Percentiles rank a stretch among this genome's conserved stretches.
These are phyloP conservation scores for Spathaspora sp. DNA, from an alignment of 805 yeast species.

Conservation along the genomic window DNA sequence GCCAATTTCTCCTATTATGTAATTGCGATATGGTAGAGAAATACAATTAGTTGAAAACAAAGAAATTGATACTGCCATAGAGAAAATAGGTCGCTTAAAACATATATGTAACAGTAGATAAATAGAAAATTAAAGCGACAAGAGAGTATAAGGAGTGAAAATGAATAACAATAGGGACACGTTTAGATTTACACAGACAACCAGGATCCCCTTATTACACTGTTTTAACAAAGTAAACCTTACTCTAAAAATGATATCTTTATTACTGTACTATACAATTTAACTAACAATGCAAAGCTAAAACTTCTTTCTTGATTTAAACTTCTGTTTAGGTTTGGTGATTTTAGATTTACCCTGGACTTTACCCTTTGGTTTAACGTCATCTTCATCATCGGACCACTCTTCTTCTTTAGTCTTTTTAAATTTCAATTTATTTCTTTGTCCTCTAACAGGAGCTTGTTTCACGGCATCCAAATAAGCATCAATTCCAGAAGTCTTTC, in stretches of 20 bases:
- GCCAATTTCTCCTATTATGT: no score
- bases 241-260: background rate
- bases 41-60: no score
- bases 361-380: slow-evolving; percentile 15
- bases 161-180: no score
- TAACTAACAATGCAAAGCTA: slow-evolving; percentile 14
- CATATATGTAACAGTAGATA: no score
- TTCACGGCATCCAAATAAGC: slow-evolving; percentile 93
- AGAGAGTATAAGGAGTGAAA: no score
- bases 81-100: no score
- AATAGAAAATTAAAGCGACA: no score
- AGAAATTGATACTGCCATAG: no score
- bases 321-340: slow-evolving; percentile 44
- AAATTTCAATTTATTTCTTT: slow-evolving; percentile 84
- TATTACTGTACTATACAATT: background rate
- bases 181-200: no score
- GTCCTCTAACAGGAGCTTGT: slow-evolving; percentile 93
- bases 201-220: no score
- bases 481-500: slow-evolving; percentile 60
- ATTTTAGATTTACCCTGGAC: slow-evolving; percentile 18
- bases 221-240: no score
- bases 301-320: slow-evolving; percentile 59
- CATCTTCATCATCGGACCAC: slow-evolving; percentile 44
- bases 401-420: slow-evolving; percentile 59
- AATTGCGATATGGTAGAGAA: no score